Evolutionary conservation across 495 filamentous ascomycete genomes (phyloP).

Genomic region (Annulohypoxylon maeteangense): DNA sequence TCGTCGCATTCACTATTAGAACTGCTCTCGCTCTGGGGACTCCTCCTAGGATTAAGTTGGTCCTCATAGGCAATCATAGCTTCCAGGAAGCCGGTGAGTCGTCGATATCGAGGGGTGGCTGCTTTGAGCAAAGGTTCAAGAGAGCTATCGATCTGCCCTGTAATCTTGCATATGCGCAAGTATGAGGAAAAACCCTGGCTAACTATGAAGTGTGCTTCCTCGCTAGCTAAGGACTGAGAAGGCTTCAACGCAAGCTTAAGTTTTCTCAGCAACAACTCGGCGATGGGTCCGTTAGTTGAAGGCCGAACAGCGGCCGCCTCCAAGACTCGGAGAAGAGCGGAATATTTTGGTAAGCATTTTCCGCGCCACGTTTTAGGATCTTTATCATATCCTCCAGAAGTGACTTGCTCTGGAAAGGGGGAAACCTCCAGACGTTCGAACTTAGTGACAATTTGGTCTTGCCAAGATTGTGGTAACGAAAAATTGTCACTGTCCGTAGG

Average conservation of each 20-base stretch:
- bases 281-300: constrained; percentile 64
- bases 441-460: constrained; percentile 71
- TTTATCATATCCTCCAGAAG: constrained; percentile 55
- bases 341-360: constrained; percentile 66
- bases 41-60: constrained; percentile 54
- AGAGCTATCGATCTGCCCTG: constrained; percentile 60
- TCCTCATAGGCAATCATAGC: constrained; percentile 70
- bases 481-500: constrained; percentile 65
- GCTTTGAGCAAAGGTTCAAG: constrained; percentile 68
- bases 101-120: constrained; percentile 69
- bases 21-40: constrained; percentile 44
- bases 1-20: constrained; percentile 57
- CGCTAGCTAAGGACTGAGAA: constrained; percentile 62
- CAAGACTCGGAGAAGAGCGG: constrained; percentile 61
- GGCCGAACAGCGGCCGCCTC: constrained; percentile 61
- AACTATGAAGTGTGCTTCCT: constrained; percentile 67
- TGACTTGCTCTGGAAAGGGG: constrained; percentile 65
- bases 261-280: constrained; percentile 65
- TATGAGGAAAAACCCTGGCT: constrained; percentile 66
- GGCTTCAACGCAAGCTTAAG: constrained; percentile 67
- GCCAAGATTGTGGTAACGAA: constrained; percentile 73
- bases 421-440: constrained; percentile 67
- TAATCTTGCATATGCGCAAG: constrained; percentile 59
- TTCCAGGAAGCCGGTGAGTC: constrained; percentile 73
- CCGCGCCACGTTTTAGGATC: constrained; percentile 64